A percentile compares a stretch with the other conserved stretches of the same genome.
These are phyloP conservation scores for Chalciporus piperatus DNA, from an alignment of 768 basidiomycete species.

Conservation along the genomic window DNA sequence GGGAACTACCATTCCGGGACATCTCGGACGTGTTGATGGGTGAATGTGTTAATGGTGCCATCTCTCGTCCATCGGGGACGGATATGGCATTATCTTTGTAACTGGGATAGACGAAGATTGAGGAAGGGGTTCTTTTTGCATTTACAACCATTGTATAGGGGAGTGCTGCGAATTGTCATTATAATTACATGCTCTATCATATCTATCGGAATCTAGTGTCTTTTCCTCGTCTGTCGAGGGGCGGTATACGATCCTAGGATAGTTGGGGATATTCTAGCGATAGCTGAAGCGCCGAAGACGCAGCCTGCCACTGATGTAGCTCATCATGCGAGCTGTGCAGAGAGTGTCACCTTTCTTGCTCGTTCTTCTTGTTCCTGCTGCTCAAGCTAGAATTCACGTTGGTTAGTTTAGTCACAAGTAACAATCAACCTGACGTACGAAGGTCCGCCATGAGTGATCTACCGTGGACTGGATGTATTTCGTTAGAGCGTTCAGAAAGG, in stretches of 20 bases:
- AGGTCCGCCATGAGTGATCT: slow-evolving; percentile 30
- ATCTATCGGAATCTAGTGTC: too few species aligned
- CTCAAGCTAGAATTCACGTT: slow-evolving; percentile 18
- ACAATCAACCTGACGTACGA: slow-evolving; percentile 17
- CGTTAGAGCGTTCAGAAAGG: neutral
- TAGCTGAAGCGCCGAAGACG: too few species aligned
- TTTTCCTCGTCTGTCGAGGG: neutral
- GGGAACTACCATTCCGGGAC: slow-evolving; percentile 2
- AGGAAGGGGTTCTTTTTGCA: too few species aligned
- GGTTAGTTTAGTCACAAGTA: neutral
- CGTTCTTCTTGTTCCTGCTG: slow-evolving; percentile 27
- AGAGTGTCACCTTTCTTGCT: slow-evolving; percentile 10
- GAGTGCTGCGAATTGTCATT: too few species aligned
- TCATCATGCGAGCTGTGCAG: neutral
- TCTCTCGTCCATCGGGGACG: neutral
- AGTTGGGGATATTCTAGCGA: too few species aligned
- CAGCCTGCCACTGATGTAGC: neutral
- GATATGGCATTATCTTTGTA: too few species aligned
- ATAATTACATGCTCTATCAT: too few species aligned
- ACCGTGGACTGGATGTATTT: slow-evolving; percentile 7
- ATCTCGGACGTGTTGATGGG: slow-evolving; percentile 15
- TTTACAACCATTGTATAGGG: too few species aligned
- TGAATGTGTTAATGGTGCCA: slow-evolving; percentile 2
- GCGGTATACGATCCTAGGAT: neutral
- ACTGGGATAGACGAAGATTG: too few species aligned